Evolutionary conservation across 1,284 basidiomycete species (phyloP), one percentile per base, ranked within the genome.

Genomic region (Irpex lacteus): DNA sequence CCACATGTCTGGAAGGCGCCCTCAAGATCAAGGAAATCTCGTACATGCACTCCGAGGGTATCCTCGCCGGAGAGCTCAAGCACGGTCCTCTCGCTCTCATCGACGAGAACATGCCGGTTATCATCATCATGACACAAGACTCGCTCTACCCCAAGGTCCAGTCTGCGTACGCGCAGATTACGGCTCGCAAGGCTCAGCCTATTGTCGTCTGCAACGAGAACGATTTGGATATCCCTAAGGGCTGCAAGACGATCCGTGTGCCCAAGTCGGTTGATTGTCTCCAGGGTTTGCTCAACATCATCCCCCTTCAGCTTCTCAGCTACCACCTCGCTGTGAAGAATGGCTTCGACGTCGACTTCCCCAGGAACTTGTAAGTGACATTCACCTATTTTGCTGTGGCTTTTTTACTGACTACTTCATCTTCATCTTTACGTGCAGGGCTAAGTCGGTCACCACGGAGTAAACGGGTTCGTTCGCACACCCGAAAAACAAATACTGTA

Each of bases 21-120:
- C 82, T 99, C 70, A 99, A 99, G 86, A 99, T 99, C 84, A 99
- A 99, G 83, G 98, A 99, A 84, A 96, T 98, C 76, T 89, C 87
- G 64, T 95, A 96, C 80, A 92, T 95, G 90, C 93, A 95, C 77
- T 93, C 90, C 55, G 94, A 96, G 78, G 93, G 91, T 76, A 98
- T 99, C 76, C 89, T 99, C 62, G 97, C 97, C 49, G 97, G 97
- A 71, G 98, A 99, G 82, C 85, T 99, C 71, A 99, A 99, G 83
- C 98, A 99, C 77, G 98, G 98, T 60, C 98, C 98, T 61, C 88
- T 99, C 62, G 97, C 98, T 61, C 82, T 99, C 68, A 92, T 99
- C 74, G 97, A 99, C 77, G 97, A 98, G 82, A 95, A 96, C 81
- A 96, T 98, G 89, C 96, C 94, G 7, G 94, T 98, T 69, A 96